Percentiles rank a stretch among this genome's conserved stretches.
phyloP scores from a whole-genome alignment of 257 asterid species.

The Ballota nigra region DNA sequence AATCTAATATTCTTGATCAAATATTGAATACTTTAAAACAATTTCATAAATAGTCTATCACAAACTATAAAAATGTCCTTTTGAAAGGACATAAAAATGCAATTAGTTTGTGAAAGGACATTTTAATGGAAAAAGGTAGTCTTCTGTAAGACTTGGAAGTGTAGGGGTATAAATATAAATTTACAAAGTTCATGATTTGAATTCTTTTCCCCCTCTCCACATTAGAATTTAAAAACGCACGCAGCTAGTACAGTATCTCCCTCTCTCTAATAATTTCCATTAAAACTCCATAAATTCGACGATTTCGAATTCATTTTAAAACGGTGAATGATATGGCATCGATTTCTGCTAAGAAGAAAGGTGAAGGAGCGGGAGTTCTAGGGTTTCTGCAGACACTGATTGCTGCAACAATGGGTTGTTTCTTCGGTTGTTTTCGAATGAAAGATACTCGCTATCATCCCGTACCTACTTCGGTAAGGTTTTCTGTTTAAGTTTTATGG shows the following conservation, averaged over 20 bases:
- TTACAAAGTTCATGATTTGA: conserved; percentile 11
- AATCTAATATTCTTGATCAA: too few species aligned
- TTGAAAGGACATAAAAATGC: too few species aligned
- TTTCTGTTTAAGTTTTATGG: neutral
- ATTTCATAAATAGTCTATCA: too few species aligned
- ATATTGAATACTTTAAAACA: too few species aligned
- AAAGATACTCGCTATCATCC: conserved; percentile 34
- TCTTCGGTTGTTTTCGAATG: conserved; percentile 55
- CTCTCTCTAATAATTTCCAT: conserved; percentile 11
- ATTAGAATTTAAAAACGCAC: conserved; percentile 44
- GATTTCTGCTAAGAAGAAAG: conserved; percentile 31
- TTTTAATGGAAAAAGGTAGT: neutral
- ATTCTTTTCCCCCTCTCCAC: conserved; percentile 48
- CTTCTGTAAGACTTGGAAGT: neutral
- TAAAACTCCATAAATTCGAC: conserved; percentile 12
- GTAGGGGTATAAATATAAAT: conserved; percentile 16
- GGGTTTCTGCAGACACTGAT: conserved; percentile 31
- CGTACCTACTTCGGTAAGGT: conserved; percentile 22
- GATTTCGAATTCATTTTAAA: conserved; percentile 17
- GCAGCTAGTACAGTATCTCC: conserved; percentile 20
- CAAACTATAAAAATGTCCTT: too few species aligned
- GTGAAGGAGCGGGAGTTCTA: conserved; percentile 22
- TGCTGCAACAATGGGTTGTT: conserved; percentile 57
- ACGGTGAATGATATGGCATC: conserved; percentile 31
- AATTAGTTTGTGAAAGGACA: too few species aligned